Base-by-base conservation (phyloP, 2,329 filamentous ascomycete genomes). In the Sphaerulina musiva region DNA sequence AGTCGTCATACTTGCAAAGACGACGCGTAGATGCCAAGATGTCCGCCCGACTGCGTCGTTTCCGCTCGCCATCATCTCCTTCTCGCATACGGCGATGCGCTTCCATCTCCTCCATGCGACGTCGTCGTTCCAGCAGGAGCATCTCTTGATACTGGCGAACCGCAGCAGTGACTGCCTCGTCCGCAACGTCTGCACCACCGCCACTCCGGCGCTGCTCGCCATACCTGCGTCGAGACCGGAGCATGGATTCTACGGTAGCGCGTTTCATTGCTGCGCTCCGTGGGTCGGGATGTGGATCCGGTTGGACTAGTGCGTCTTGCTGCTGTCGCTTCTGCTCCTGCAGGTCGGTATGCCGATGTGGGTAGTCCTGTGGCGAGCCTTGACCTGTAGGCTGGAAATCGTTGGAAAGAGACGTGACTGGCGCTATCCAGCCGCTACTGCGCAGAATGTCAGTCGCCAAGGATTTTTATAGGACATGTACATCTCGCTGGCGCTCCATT, bases 131-230 rank as follows among this genome's bases (percentile, higher is more conserved):
- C n/a, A 51, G 36, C 3, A 58, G 53, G 1, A 58, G 49, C 56
- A 58, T 58, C n/a, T 47, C 46, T 14, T 55, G 53, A 36, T 58
- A 56, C 12, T 56, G 49, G n/a, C 51, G 43, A 20, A 58, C 46
- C 12, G 56, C 43, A 17, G 54, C 55, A 20, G 20, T 20, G 26
- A n/a, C 42, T n/a, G 51, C 23, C 20, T 23, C 20, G 20, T 44
- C 42, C n/a, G 23, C 42, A 11, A 9, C 6, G 4, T 38, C 10
- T 4, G 34, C 34, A 38, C 1, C 12, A 10, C 6, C 6, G 4
- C 2, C 5, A 8, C 34, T 38, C 12, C 8, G 10, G 34, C 34
- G 34, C 34, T 38, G 34, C 10, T 38, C 34, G 34, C 34, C 12
- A n/a, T 38, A 38, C 8, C 4, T 10, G 34, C 34, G 34, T 11